Base-by-base conservation (phyloP, 2,329 filamentous ascomycete genomes). In the Oidium heveae region DNA sequence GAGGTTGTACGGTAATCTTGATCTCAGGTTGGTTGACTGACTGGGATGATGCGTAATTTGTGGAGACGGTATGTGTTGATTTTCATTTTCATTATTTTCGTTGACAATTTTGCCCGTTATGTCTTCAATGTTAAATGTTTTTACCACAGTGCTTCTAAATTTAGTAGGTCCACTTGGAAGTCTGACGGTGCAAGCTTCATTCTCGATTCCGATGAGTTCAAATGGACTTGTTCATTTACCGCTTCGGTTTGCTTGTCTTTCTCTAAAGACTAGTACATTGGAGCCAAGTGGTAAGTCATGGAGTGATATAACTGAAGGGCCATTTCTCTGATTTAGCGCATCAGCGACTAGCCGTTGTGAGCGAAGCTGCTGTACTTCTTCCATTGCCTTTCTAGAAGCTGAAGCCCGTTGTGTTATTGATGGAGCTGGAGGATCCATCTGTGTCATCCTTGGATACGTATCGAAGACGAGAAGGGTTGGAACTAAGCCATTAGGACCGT, bases 341-440 rank as follows among this genome's bases (percentile, higher is more conserved):
- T 56, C 50, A 2, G 37, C n/a, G 12, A 56, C 16, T 43, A 55
- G 20, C 16, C 50, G 4, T 20, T 44, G 24, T 12, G 43, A 24
- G 18, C 44, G 49, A 4, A 55, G 15, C 9, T 53, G 55, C 3
- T 34, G 1, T 13, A 58, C 28, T 47, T 58, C 55, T 9, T 47
- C 54, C 47, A 55, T 55, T 5, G 54, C 55, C 33, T 57, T 57
- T 24, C 41, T 43, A n/a, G 56, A 22, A 16, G 57, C 39, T 9
- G 15, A 2, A 28, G 54, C 47, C 16, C 54, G 24, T 24, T 55
- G 54, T 4, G 3, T 28, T 15, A 54, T 34, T 1, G 52, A 28
- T 20, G 37, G 43, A 12, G 34, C 16, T 12, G 36, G 44, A n/a
- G 37, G 16, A 37, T 47, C 43, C 1, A 49, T 13, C 10, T 39